These are phyloP conservation scores for Leishmania gerbilli DNA, from an alignment of 208 protist species.

Conservation along the genomic window DNA sequence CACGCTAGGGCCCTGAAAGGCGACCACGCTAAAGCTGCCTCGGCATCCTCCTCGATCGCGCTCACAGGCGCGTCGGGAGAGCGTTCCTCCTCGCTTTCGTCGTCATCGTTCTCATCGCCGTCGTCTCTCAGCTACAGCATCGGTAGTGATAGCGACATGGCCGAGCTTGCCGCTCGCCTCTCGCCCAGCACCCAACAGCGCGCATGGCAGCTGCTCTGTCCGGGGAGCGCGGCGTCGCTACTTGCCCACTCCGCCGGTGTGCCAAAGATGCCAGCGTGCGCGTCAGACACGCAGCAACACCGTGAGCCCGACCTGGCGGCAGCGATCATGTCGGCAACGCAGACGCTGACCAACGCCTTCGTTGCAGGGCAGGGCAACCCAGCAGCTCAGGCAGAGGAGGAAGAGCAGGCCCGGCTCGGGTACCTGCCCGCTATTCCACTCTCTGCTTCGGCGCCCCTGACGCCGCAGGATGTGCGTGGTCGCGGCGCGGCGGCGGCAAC, in stretches of 20 bases:
- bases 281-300: not conserved
- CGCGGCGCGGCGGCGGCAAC: not conserved
- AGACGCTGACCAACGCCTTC: not conserved
- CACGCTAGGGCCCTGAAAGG: not conserved
- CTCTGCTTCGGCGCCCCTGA: not conserved
- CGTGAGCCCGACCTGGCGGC: not conserved
- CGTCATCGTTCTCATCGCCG: not conserved
- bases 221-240: not conserved
- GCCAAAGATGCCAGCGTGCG: not conserved
- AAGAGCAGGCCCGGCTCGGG: not conserved
- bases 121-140: not conserved
- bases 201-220: not conserved
- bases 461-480: not conserved
- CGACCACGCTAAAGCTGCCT: not conserved
- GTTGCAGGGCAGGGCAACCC: not conserved
- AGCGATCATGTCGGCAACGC: not conserved
- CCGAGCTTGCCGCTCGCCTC: conserved; percentile 10
- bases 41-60: not conserved
- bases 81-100: not conserved
- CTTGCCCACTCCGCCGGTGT: not conserved
- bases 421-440: not conserved
- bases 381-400: not conserved
- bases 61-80: not conserved
- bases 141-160: conserved; percentile 12
- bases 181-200: conserved; percentile 5